Percentiles rank a stretch among this genome's conserved stretches.
phyloP scores from a whole-genome alignment of 805 yeast species.

The Alloascoidea africana region DNA sequence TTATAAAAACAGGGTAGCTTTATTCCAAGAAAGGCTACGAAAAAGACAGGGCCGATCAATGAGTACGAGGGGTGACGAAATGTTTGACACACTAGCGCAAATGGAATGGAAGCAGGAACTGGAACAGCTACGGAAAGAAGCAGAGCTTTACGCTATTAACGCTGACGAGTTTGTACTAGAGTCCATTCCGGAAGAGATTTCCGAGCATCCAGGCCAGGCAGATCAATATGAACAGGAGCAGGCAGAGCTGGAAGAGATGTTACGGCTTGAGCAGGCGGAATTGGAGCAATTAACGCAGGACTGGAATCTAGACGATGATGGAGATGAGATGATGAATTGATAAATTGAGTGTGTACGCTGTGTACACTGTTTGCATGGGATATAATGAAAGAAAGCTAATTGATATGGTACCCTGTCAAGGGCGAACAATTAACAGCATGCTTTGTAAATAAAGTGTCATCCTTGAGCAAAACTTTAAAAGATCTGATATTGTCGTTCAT shows the following conservation, averaged over 20 bases:
- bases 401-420: too few relatives aligned
- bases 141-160: not conserved
- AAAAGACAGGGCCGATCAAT: not conserved
- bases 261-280: slow-evolving; percentile 8
- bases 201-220: not conserved
- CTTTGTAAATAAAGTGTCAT: too few relatives aligned
- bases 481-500: too few relatives aligned
- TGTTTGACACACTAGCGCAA: not conserved
- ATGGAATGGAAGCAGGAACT: not conserved
- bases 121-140: not conserved
- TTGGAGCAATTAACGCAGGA: slow-evolving; percentile 7
- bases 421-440: too few relatives aligned
- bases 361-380: too few relatives aligned
- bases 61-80: not conserved
- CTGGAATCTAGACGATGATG: slow-evolving; percentile 4
- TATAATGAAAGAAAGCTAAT: too few relatives aligned
- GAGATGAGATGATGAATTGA: too few relatives aligned
- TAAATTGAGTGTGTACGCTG: too few relatives aligned
- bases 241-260: slow-evolving; percentile 9
- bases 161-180: not conserved
- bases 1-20: not conserved
- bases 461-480: too few relatives aligned
- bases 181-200: not conserved
- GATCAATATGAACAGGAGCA: too few relatives aligned
- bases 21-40: not conserved